Evolutionary conservation across 257 asterid species (phyloP).

Genomic region (Plantago major): DNA sequence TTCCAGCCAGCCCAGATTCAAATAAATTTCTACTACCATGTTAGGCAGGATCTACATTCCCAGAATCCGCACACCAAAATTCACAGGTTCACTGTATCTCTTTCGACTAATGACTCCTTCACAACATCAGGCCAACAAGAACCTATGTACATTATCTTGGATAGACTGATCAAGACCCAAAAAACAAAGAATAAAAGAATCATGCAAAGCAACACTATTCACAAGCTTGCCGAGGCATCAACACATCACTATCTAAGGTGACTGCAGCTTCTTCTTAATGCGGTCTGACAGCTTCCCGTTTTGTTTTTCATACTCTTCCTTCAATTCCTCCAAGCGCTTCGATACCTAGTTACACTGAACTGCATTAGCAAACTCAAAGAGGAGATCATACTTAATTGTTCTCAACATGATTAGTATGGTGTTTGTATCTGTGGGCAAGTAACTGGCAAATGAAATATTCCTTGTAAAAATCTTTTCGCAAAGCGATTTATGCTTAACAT

Average conservation of each 20-base stretch:
- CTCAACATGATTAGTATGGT: no score
- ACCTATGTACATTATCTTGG: constrained; percentile 18
- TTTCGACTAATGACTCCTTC: neutral
- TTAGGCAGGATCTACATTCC: no score
- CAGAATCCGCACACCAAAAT: no score
- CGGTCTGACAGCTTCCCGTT: constrained; percentile 40
- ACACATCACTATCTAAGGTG: constrained; percentile 23
- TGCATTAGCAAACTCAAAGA: neutral
- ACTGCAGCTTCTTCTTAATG: constrained; percentile 35
- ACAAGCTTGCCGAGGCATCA: constrained; percentile 15
- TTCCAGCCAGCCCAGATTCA: no score
- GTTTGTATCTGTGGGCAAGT: no score
- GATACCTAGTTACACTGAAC: constrained; percentile 47
- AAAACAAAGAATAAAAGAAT: constrained; percentile 24
- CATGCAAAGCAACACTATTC: constrained; percentile 8
- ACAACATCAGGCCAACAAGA: neutral
- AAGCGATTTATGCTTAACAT: no score
- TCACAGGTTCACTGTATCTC: no score
- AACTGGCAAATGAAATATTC: no score
- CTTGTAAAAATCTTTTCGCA: no score
- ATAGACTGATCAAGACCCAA: constrained; percentile 7
- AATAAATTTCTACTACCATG: no score
- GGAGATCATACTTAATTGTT: no score
- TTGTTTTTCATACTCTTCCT: constrained; percentile 68
- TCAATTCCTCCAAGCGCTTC: constrained; percentile 55